Percentiles rank a stretch among this genome's conserved stretches.
Evolutionary conservation across 2,329 filamentous ascomycete genomes (phyloP).

Genomic region (Lojkania enalia): DNA sequence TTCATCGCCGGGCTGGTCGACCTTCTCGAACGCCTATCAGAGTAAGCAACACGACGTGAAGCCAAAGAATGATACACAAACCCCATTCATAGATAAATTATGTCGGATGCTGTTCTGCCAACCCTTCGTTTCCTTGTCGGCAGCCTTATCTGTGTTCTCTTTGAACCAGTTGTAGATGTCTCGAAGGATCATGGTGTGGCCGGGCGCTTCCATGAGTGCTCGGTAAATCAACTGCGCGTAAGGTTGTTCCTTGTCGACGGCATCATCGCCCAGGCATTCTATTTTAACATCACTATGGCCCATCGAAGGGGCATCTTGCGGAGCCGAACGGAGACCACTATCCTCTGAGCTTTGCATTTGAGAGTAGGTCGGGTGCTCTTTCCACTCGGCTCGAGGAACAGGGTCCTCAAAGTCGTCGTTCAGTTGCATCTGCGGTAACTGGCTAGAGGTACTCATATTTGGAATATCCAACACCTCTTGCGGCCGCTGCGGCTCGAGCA

Average conservation of each 20-base stretch:
- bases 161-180: constrained; percentile 92
- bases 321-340: constrained; percentile 23
- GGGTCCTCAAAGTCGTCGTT: constrained; percentile 30
- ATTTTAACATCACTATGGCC: constrained; percentile 14
- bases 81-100: constrained; percentile 93
- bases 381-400: constrained; percentile 19
- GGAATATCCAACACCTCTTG: constrained; percentile 26
- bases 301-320: constrained; percentile 17
- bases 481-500: constrained; percentile 31
- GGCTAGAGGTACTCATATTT: constrained; percentile 21
- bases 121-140: constrained; percentile 60
- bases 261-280: constrained; percentile 19
- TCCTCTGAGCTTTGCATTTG: constrained; percentile 25
- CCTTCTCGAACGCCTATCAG: constrained; percentile 59
- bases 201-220: constrained; percentile 69
- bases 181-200: constrained; percentile 74
- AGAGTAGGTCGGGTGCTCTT: constrained; percentile 22
- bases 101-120: constrained; percentile 97
- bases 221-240: constrained; percentile 82
- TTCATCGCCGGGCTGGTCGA: constrained; percentile 53
- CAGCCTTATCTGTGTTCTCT: constrained; percentile 76
- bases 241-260: constrained; percentile 58
- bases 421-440: constrained; percentile 23
- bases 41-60: constrained; percentile 16
- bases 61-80: constrained; percentile 52